Conservation (phyloP, 805 yeast species). For the Trichomonascus vanleenenianus region DNA sequence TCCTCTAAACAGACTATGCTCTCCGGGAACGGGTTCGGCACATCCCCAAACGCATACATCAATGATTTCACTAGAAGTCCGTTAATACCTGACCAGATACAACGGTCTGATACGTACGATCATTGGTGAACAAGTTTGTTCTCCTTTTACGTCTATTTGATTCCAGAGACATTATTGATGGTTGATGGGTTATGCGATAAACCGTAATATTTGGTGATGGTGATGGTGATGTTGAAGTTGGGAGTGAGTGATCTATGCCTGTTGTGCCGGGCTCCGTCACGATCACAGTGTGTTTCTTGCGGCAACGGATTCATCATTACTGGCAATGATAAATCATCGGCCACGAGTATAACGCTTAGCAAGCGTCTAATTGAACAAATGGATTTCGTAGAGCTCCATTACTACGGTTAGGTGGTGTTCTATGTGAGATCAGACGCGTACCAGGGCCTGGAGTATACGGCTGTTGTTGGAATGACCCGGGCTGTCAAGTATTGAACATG, state of each 20-base stretch:
- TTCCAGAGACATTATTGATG: no score
- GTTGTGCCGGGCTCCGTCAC: not conserved
- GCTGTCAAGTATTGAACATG: no score
- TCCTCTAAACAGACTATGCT: conserved; percentile 63
- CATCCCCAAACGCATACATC: conserved; percentile 68
- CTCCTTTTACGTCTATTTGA: not conserved
- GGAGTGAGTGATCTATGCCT: no score
- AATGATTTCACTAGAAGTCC: conserved; percentile 39
- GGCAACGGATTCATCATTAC: not conserved
- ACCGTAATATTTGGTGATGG: no score
- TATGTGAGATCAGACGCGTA: no score
- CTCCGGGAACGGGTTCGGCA: conserved; percentile 55
- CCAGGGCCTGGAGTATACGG: no score
- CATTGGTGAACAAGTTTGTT: conserved; percentile 34
- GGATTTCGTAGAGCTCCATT: no score
- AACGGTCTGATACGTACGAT: conserved; percentile 18
- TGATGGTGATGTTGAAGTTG: not conserved
- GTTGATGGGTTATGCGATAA: no score
- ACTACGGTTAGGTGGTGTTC: no score
- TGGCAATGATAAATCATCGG: not conserved
- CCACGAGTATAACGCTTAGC: no score
- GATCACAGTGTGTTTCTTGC: not conserved
- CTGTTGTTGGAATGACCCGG: no score
- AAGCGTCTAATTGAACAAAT: no score
- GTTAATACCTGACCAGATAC: not conserved